Evolutionary conservation across 129 eudicot genomes (phyloP), one percentile per base, ranked within the genome.

Genomic region (Flaveria linearis): DNA sequence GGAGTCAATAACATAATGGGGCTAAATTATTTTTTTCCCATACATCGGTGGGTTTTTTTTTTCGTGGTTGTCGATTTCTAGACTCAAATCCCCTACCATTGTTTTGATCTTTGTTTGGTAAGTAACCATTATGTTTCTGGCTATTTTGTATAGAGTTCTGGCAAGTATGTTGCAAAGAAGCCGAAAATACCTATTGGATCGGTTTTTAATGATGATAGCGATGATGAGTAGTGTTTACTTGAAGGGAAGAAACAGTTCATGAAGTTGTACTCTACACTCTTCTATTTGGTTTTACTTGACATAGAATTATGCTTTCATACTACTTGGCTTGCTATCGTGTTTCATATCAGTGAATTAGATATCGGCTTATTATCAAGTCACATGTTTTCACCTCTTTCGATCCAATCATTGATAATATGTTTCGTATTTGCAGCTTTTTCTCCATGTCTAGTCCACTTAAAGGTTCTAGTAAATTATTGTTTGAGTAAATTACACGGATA

Each of bases 121-220:
- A 17, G 14, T 62, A 14, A 39, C 7, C 75, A 51, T 28, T 23
- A 3, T 22, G 66, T 15, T 26, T 49, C 7, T 51, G 20, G 16
- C 25, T 47, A 55, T 26, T 30, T 76, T 11, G 9, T 73, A 63
- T 82, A 90, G 96, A 82, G 72, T 74, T 72, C 86, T 16, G 51
- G 76, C 22, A 81, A 74, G 64, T 83, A 68, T 69, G 73, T 86
- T 46, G 85, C 85, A 64, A 90, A 90, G 93, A 93, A 90, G 93
- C 96, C 90, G 15, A 93, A 90, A 76, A 82, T 51, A 57, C 73
- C 92, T 5, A 73, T 88, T 76, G 97, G 91, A n/a, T 86, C 93
- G 1, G 95, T 87, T 77, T 93, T 93, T 61, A 75, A 83, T 71
- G 82, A 93, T 68, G 91, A 90, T 64, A 90, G 96, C 47, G 98